These are phyloP conservation scores for Cubamyces sp. DNA, from an alignment of 768 basidiomycete species.

Conservation along the genomic window DNA sequence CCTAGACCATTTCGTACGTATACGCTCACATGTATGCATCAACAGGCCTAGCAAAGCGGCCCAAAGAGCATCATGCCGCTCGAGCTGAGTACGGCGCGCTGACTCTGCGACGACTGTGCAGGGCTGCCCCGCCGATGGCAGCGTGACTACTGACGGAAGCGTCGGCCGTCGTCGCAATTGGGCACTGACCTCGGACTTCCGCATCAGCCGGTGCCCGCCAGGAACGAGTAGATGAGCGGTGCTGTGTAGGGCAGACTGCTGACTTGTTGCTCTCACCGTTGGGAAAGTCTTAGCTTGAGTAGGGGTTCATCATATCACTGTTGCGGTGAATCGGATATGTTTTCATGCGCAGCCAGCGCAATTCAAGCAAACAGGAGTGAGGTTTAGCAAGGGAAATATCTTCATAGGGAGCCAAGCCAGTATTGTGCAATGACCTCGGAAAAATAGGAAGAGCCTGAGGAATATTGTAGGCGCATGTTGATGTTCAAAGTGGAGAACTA, in stretches of 20 bases:
- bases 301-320: background rate
- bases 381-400: background rate
- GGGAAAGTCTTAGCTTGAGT: constrained; percentile 12
- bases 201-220: constrained; percentile 1
- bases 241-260: background rate
- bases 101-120: too few relatives aligned
- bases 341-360: too few relatives aligned
- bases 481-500: background rate
- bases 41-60: too few relatives aligned
- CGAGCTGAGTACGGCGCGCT: too few relatives aligned
- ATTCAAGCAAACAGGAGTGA: too few relatives aligned
- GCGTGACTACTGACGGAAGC: background rate
- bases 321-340: too few relatives aligned
- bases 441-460: background rate
- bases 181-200: background rate
- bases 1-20: too few relatives aligned
- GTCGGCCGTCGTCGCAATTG: background rate
- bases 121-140: too few relatives aligned
- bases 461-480: constrained; percentile 20
- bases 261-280: constrained; percentile 16
- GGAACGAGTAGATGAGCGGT: constrained; percentile 18
- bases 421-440: background rate
- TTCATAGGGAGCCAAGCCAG: background rate
- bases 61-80: too few relatives aligned
- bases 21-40: too few relatives aligned